Percentiles rank a stretch among this genome's conserved stretches.
Conservation (phyloP, 257 asterid genomes). For the Ilex aquifolium region DNA sequence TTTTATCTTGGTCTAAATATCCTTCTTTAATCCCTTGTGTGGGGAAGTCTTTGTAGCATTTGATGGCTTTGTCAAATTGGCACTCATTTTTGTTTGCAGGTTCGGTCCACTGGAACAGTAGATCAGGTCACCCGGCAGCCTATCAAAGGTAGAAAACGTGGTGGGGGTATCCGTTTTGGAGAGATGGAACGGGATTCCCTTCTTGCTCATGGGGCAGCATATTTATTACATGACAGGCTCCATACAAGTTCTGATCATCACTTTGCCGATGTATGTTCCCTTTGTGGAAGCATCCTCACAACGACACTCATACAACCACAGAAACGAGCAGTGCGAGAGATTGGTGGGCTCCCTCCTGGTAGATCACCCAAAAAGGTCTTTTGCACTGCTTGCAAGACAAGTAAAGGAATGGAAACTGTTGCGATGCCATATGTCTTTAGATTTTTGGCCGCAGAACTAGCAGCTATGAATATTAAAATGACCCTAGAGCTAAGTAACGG, state of each 20-base stretch:
- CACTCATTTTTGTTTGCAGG: slow-evolving; percentile 38
- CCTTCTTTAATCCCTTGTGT: not conserved
- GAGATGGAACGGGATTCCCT: slow-evolving; percentile 99
- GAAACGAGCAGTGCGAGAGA: slow-evolving; percentile 38
- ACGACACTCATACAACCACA: slow-evolving; percentile 50
- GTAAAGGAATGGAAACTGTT: slow-evolving; percentile 95
- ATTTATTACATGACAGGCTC: slow-evolving; percentile 86
- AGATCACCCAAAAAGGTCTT: slow-evolving; percentile 54
- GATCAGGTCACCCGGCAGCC: slow-evolving; percentile 92
- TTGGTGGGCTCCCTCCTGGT: slow-evolving; percentile 50
- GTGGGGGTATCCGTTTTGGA: slow-evolving; percentile 96
- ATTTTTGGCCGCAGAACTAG: slow-evolving; percentile 89
- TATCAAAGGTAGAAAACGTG: slow-evolving; percentile 90
- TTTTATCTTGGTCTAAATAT: no score
- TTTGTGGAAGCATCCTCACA: slow-evolving; percentile 82
- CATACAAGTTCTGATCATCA: slow-evolving; percentile 91
- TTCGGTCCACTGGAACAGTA: slow-evolving; percentile 83
- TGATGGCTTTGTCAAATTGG: not conserved
- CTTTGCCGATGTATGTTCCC: slow-evolving; percentile 82
- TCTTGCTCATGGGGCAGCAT: slow-evolving; percentile 95
- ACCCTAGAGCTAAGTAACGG: slow-evolving; percentile 57
- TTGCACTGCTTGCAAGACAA: slow-evolving; percentile 64
- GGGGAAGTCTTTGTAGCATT: not conserved
- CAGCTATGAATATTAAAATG: slow-evolving; percentile 91
- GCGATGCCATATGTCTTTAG: slow-evolving; percentile 93